phyloP scores from a whole-genome alignment of 139 green algal species.

The Micromonas pusilla region DNA sequence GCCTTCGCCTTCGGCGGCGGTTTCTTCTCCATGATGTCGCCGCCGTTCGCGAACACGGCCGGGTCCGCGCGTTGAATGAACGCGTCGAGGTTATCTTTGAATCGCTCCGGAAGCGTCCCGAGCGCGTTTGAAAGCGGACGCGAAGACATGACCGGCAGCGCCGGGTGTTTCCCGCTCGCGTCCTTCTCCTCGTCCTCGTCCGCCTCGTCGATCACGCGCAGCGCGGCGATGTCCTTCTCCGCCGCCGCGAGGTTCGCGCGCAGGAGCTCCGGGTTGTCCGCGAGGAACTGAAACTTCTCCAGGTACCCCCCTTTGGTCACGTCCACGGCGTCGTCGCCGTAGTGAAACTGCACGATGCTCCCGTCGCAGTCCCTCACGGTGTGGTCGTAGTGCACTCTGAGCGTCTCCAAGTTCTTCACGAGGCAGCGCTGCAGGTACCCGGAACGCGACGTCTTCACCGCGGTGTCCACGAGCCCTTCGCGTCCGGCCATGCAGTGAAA shows the following conservation, averaged over 20 bases:
- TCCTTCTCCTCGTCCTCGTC: too few species aligned
- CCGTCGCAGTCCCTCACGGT: constrained; percentile 83
- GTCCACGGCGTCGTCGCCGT: constrained; percentile 92
- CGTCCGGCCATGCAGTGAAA: constrained; percentile 99
- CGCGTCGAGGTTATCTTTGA: constrained; percentile 53
- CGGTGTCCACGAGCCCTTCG: constrained; percentile 60
- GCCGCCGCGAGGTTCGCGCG: constrained; percentile 38
- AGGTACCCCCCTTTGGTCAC: constrained; percentile 48
- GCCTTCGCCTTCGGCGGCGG: neutral
- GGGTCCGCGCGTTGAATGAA: constrained; percentile 29
- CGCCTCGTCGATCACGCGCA: neutral
- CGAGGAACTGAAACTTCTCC: constrained; percentile 74
- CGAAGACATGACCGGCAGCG: neutral
- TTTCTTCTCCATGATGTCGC: neutral
- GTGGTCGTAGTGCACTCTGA: constrained; percentile 61
- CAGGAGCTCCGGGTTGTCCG: constrained; percentile 57
- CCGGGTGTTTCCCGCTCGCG: too few species aligned
- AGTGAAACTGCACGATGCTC: constrained; percentile 77
- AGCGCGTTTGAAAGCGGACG: constrained; percentile 27
- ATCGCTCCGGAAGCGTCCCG: constrained; percentile 63
- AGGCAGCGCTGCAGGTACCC: constrained; percentile 84
- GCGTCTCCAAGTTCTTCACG: constrained; percentile 91
- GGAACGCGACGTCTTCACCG: constrained; percentile 80
- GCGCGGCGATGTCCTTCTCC: neutral
- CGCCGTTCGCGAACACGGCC: neutral